phyloP scores from a whole-genome alignment of 225 moss, liverwort and hornwort genomes.

The Takakia lepidozioides region DNA sequence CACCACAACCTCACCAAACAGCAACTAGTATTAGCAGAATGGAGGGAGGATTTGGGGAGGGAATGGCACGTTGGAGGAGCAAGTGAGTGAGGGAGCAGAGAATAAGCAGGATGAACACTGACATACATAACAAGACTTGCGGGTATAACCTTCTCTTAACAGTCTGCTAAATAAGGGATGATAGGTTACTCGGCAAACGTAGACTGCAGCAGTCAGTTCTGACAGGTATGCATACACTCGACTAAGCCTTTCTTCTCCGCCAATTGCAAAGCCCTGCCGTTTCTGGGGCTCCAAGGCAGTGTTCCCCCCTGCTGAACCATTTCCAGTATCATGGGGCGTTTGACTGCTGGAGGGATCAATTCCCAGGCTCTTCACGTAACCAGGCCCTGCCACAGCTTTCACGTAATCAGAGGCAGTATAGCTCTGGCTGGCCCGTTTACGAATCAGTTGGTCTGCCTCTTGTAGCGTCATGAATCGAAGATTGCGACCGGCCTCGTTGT shows the following conservation, averaged over 20 bases:
- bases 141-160: too few species aligned
- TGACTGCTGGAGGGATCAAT: constrained; percentile 32
- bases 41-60: too few species aligned
- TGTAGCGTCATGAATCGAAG: constrained; percentile 75
- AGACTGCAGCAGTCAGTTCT: constrained; percentile 84
- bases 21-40: too few species aligned
- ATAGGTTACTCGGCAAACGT: constrained; percentile 72
- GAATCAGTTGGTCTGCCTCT: constrained; percentile 79
- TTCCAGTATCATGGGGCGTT: constrained; percentile 5
- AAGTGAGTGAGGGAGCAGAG: too few species aligned
- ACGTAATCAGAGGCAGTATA: constrained; percentile 85
- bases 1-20: too few species aligned
- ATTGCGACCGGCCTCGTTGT: constrained; percentile 57
- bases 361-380: constrained; percentile 75
- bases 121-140: background rate
- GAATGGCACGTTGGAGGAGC: too few species aligned
- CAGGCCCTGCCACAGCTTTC: constrained; percentile 78
- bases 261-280: constrained; percentile 85
- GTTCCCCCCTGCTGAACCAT: background rate
- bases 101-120: background rate
- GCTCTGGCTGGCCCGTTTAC: constrained; percentile 67
- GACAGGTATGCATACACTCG: constrained; percentile 62
- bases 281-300: background rate
- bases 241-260: constrained; percentile 75
- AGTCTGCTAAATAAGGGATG: too few species aligned